These are phyloP conservation scores for Ophidiomyces ophidiicola DNA, from an alignment of 2,329 filamentous ascomycete species.

Conservation along the genomic window DNA sequence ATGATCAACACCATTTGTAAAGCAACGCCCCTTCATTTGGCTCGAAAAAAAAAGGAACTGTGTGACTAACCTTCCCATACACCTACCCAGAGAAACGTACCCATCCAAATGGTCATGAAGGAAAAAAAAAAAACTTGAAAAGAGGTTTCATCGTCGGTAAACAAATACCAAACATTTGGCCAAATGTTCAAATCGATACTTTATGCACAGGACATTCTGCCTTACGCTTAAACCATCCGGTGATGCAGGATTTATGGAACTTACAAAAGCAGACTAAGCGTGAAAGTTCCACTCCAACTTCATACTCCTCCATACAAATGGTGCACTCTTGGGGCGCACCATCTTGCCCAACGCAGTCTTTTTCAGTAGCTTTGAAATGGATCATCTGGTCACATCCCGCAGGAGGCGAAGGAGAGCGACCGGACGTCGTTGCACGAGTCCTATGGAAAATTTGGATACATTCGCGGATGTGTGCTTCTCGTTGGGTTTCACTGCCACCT, in stretches of 20 bases:
- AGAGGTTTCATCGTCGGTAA: too few relatives aligned
- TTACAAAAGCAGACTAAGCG: constrained; percentile 53
- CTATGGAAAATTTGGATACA: constrained; percentile 32
- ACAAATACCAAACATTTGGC: neutral
- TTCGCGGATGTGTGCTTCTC: constrained; percentile 35
- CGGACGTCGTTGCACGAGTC: neutral
- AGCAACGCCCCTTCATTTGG: too few relatives aligned
- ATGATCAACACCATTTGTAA: too few relatives aligned
- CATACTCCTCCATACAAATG: constrained; percentile 55
- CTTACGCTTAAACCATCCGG: constrained; percentile 48
- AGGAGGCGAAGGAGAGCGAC: constrained; percentile 5
- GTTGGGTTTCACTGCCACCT: constrained; percentile 29
- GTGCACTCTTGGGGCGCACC: constrained; percentile 46
- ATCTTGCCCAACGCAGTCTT: constrained; percentile 47
- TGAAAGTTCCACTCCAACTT: constrained; percentile 46
- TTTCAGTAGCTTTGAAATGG: constrained; percentile 48
- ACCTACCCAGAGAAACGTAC: too few relatives aligned
- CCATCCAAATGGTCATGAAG: neutral
- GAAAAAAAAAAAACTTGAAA: neutral
- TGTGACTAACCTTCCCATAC: too few relatives aligned
- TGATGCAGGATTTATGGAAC: constrained; percentile 50
- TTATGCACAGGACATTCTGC: constrained; percentile 52
- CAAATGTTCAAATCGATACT: constrained; percentile 16
- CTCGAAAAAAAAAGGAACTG: too few relatives aligned
- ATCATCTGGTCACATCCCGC: constrained; percentile 27